Evolutionary conservation across 2,329 filamentous ascomycete species (phyloP), one percentile per base, ranked within the genome.

Genomic region (Hypoxylon sp.): DNA sequence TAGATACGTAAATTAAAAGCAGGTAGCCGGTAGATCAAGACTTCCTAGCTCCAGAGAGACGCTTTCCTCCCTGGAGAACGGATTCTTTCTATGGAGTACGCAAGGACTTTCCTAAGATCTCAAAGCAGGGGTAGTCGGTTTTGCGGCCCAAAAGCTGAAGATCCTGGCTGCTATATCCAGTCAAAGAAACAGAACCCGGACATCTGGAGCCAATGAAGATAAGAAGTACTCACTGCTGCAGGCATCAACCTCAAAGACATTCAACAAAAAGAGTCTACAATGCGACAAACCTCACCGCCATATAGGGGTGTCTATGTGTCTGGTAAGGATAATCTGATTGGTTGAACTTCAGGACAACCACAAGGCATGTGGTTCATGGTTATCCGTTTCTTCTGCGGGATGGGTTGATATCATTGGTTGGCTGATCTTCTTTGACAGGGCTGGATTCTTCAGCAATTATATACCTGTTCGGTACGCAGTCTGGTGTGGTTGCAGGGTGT

Each of bases 361-460:
- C 15, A 20, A 34, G 8, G 34, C 43, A 36, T 25, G 32, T 23
- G 19, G 13, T 16, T 49, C 38, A 12, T 48, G 36, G 43, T 27
- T 25, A 44, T 20, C 51, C 21, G 38, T 29, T 17, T 25, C 19
- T 32, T 9, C 29, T 44, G 47, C 25, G 27, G 29, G 20, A 20
- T 50, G 17, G 37, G 9, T 21, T 44, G 16, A 43, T 19, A 30
- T 15, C 26, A 17, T 45, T 20, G 29, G 19, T 26, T 46, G 11
- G 23, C 44, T 23, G 51, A 25, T 41, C 51, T n/a, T 34, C 15
- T 19, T 27, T 46, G 38, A 32, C 38, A 49, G 49, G 50, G 55
- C 46, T 54, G 30, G 43, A 32, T 23, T 48, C 50, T 55, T 51
- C 26, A 59, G 50, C 44, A 46, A 51, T 38, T n/a, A 44, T 17